Conservation (phyloP, 179 eudicot species). For the Nepenthes alata region DNA sequence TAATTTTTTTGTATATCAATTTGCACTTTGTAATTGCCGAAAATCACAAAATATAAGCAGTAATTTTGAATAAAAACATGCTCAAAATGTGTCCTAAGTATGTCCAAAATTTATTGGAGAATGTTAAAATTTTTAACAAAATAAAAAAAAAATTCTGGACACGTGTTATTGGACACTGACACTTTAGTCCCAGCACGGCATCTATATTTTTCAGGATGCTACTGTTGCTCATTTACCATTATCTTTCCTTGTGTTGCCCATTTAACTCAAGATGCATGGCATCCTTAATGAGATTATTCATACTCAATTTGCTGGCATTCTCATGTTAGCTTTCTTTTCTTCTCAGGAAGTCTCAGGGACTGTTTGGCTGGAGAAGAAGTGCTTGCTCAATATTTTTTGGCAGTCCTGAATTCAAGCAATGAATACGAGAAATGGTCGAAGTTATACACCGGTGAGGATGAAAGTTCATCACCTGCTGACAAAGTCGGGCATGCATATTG, state of each 20-base stretch:
- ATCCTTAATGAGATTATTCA: background rate
- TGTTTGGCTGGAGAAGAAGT: constrained; percentile 36
- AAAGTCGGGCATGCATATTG: background rate
- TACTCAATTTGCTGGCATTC: background rate
- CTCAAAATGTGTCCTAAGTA: too few relatives aligned
- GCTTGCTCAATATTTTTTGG: constrained; percentile 47
- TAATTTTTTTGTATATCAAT: background rate
- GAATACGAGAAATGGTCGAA: constrained; percentile 61
- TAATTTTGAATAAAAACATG: too few relatives aligned
- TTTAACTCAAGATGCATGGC: background rate
- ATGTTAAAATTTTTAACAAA: too few relatives aligned
- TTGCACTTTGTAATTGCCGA: too few relatives aligned
- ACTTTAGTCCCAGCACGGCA: too few relatives aligned
- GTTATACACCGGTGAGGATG: constrained; percentile 6
- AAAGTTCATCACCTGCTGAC: constrained; percentile 9
- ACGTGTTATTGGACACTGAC: too few relatives aligned
- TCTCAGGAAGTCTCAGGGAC: constrained; percentile 47
- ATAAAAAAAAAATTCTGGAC: too few relatives aligned
- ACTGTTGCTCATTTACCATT: too few relatives aligned
- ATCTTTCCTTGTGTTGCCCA: too few relatives aligned
- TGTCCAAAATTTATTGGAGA: too few relatives aligned
- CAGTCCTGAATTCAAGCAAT: constrained; percentile 33
- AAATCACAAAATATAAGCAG: too few relatives aligned
- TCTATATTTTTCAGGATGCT: too few relatives aligned
- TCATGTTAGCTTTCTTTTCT: background rate